These are phyloP conservation scores for Cyberlindnera mississippiensis DNA, from an alignment of 805 yeast genomes.

Conservation along the genomic window DNA sequence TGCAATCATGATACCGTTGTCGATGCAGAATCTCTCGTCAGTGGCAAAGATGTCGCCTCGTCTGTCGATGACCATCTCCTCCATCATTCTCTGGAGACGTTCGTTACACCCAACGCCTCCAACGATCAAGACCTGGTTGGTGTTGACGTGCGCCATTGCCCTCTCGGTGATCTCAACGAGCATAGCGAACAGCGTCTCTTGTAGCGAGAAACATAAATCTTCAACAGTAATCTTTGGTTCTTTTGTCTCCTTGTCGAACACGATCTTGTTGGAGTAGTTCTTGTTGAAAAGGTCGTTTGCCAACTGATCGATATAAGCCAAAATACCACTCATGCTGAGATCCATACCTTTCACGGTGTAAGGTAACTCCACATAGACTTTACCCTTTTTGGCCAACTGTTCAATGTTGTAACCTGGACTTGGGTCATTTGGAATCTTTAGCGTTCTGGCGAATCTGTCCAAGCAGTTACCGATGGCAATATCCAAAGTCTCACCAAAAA, in stretches of 20 bases:
- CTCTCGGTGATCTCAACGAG: conserved; percentile 95
- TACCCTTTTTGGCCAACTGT: conserved; percentile 75
- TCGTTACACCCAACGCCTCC: conserved; percentile 99
- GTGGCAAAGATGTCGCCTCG: conserved; percentile 91
- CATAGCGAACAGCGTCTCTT: conserved; percentile 93
- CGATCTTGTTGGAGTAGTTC: conserved; percentile 31
- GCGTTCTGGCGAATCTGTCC: conserved; percentile 91
- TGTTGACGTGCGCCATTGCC: conserved; percentile 95
- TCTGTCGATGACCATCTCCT: conserved; percentile 84
- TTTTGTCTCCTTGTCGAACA: conserved; percentile 36
- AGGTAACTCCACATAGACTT: conserved; percentile 66
- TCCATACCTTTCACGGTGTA: conserved; percentile 99
- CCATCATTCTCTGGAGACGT: conserved; percentile 94
- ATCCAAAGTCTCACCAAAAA: conserved; percentile 98
- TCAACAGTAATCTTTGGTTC: conserved; percentile 62
- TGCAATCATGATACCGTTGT: conserved; percentile 98
- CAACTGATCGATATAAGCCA: conserved; percentile 76
- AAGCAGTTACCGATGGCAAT: conserved; percentile 97
- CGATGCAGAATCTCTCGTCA: conserved; percentile 95
- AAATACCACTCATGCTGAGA: conserved; percentile 90
- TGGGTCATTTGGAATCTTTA: conserved; percentile 86
- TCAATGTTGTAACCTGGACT: conserved; percentile 98
- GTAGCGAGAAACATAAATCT: conserved; percentile 89
- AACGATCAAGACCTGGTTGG: conserved; percentile 86
- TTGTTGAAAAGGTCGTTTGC: conserved; percentile 68